Evolutionary conservation across 805 yeast genomes (phyloP).

Genomic region (Starmerella apis): DNA sequence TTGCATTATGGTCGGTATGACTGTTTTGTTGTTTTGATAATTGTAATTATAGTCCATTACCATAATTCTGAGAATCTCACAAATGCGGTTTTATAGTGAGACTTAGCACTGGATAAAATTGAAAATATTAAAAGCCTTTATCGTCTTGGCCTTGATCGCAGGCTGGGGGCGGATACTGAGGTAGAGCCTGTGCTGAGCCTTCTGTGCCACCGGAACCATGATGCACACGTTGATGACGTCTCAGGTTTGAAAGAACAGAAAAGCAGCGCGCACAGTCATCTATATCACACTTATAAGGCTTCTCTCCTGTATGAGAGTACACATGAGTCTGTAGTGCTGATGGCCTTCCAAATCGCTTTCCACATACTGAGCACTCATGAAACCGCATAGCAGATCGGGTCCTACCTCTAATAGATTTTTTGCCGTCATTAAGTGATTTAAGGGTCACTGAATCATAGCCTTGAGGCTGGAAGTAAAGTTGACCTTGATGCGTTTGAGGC

Average conservation of each 20-base stretch:
- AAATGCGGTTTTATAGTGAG: no score
- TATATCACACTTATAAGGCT: conserved; percentile 61
- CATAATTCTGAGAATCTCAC: no score
- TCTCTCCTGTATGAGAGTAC: conserved; percentile 73
- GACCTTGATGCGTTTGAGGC: neutral
- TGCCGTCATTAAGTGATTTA: neutral
- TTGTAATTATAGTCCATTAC: no score
- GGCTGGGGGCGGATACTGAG: neutral
- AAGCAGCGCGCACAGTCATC: conserved; percentile 58
- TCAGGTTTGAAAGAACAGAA: conserved; percentile 71
- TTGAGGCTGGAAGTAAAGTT: neutral
- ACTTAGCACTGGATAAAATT: no score
- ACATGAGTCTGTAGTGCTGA: conserved; percentile 71
- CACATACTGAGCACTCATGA: conserved; percentile 35
- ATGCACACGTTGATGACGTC: conserved; percentile 70
- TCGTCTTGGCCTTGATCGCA: neutral
- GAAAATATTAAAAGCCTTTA: neutral
- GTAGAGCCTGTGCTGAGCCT: neutral
- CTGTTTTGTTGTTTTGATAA: no score
- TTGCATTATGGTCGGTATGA: no score
- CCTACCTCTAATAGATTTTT: neutral
- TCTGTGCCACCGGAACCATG: conserved; percentile 7
- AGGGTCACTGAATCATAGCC: neutral
- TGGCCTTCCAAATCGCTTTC: conserved; percentile 74
- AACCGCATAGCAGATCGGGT: neutral